Conservation (phyloP, 2,329 filamentous ascomycete species). For the Pseudocercospora fijiensis region DNA sequence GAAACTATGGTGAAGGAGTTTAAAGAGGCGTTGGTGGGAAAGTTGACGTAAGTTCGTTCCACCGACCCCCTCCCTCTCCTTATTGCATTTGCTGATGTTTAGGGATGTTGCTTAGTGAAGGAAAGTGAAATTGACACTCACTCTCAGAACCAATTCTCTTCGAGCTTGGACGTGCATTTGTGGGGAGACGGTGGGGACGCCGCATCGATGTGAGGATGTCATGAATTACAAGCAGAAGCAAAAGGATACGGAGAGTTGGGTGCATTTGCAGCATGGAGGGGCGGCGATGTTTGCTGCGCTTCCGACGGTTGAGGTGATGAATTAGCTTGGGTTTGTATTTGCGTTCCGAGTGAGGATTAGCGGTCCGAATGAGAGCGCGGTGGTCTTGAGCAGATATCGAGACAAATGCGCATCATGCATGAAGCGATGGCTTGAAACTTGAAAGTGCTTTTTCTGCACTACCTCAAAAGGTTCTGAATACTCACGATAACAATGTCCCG, state of each 20-base stretch:
- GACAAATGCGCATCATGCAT: too few species aligned
- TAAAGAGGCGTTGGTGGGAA: constrained; percentile 28
- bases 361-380: too few species aligned
- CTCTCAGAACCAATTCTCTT: constrained; percentile 1
- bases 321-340: background rate
- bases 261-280: constrained; percentile 5
- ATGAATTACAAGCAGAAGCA: background rate
- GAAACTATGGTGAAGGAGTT: constrained; percentile 31
- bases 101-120: too few species aligned
- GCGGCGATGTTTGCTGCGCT: constrained; percentile 12
- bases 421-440: too few species aligned
- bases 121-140: background rate
- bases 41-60: constrained; percentile 38
- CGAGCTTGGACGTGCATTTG: constrained; percentile 11
- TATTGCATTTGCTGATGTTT: too few species aligned
- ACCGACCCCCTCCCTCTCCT: background rate
- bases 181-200: constrained; percentile 1
- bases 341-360: too few species aligned
- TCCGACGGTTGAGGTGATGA: background rate
- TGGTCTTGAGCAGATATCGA: too few species aligned
- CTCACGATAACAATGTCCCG: background rate
- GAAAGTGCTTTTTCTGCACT: background rate
- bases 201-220: background rate
- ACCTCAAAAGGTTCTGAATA: too few species aligned
- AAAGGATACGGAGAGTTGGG: constrained; percentile 1